A percentile compares a stretch with the other conserved stretches of the same genome.
Evolutionary conservation across 495 filamentous ascomycete genomes (phyloP).

Genomic region (Podospora pseudoanserina): DNA sequence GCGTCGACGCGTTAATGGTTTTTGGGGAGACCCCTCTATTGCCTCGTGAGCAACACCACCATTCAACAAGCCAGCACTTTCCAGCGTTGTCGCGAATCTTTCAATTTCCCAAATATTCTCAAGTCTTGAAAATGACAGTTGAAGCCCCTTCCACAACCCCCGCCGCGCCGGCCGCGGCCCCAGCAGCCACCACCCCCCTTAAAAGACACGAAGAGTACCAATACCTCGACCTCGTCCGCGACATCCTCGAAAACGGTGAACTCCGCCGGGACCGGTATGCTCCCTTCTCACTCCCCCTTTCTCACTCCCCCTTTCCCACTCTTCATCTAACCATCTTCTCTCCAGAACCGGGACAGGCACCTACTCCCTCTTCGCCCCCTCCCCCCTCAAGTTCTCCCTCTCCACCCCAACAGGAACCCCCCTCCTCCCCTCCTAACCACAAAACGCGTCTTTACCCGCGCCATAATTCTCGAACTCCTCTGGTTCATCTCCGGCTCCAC

Average conservation of each 20-base stretch:
- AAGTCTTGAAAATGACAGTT: constrained; percentile 4
- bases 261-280: constrained; percentile 30
- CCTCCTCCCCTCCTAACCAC: constrained; percentile 88
- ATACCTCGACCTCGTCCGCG: constrained; percentile 33
- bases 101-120: neutral
- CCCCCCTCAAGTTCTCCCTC: constrained; percentile 80
- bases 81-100: neutral
- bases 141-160: neutral
- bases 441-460: constrained; percentile 91
- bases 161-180: neutral
- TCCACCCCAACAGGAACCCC: constrained; percentile 36
- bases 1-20: constrained; percentile 13
- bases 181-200: neutral
- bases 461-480: constrained; percentile 87
- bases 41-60: neutral
- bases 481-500: constrained; percentile 91
- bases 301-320: neutral
- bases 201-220: constrained; percentile 31
- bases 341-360: constrained; percentile 88
- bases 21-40: neutral
- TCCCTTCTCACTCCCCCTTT: neutral
- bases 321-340: neutral
- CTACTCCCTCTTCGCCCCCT: constrained; percentile 79
- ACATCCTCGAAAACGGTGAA: constrained; percentile 32
- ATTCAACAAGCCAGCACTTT: neutral